Conservation (phyloP, 805 yeast species). For the Zygosaccharomyces gambellarensis region DNA sequence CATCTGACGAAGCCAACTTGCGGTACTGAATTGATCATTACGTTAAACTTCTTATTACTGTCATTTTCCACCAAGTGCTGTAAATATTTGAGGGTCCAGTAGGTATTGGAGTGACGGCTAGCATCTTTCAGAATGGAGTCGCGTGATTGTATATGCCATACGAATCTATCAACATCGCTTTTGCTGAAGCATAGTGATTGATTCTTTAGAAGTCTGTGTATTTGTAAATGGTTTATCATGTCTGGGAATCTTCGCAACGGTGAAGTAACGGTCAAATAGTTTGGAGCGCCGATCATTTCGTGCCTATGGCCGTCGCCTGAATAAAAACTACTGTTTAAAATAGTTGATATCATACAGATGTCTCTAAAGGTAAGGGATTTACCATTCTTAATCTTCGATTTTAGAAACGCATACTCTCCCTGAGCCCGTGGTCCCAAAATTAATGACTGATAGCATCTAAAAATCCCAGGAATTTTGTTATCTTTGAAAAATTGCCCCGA, state of each 20-base stretch:
- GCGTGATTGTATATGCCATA: constrained; percentile 43
- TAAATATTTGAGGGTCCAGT: constrained; percentile 37
- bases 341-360: constrained; percentile 40
- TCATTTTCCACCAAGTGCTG: constrained; percentile 14
- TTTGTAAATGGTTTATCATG: constrained; percentile 72
- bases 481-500: constrained; percentile 45
- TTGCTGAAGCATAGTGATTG: constrained; percentile 30
- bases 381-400: constrained; percentile 18
- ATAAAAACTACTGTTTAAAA: constrained; percentile 50
- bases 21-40: constrained; percentile 42
- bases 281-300: constrained; percentile 54
- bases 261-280: constrained; percentile 76
- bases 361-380: constrained; percentile 37
- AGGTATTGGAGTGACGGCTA: constrained; percentile 30
- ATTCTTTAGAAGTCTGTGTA: constrained; percentile 43
- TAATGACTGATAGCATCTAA: constrained; percentile 35
- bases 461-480: constrained; percentile 48
- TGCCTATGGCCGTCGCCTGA: constrained; percentile 47
- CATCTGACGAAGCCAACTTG: constrained; percentile 36
- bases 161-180: constrained; percentile 35
- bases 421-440: constrained; percentile 26
- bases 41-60: constrained; percentile 21
- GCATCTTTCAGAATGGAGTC: constrained; percentile 38
- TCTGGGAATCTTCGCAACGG: constrained; percentile 85
- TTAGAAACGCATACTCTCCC: constrained; percentile 23